These are phyloP conservation scores for Yamadazyma trypodendri DNA, from an alignment of 1,139 yeast species.

Conservation along the genomic window DNA sequence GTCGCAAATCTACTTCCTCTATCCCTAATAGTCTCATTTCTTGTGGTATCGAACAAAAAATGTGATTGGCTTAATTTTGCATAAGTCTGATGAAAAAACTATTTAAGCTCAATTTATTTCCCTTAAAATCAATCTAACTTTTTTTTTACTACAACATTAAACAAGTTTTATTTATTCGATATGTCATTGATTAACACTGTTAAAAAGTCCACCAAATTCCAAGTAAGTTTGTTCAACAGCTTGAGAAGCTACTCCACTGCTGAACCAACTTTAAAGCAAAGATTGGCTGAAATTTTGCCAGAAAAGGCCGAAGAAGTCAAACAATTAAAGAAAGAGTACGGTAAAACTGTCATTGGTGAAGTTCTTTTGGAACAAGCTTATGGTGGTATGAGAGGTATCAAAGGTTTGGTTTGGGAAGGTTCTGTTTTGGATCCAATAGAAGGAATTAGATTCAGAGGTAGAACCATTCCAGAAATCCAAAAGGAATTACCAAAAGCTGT, in stretches of 20 bases:
- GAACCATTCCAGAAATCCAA: slow-evolving; percentile 95
- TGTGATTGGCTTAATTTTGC: slow-evolving; percentile 11
- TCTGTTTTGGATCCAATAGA: slow-evolving; percentile 97
- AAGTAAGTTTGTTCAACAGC: slow-evolving; percentile 9
- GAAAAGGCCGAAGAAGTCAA: slow-evolving; percentile 90
- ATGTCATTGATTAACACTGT: slow-evolving; percentile 16
- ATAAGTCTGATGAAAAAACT: slow-evolving; percentile 4
- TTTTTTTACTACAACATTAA: slow-evolving; percentile 3
- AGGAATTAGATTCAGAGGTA: slow-evolving; percentile 98
- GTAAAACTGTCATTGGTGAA: slow-evolving; percentile 90
- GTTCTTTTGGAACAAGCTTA: slow-evolving; percentile 94
- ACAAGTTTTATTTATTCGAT: neutral
- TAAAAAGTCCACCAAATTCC: slow-evolving; percentile 13
- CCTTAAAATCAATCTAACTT: neutral
- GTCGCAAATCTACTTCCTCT: neutral
- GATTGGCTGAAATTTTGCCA: slow-evolving; percentile 91
- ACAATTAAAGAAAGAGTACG: slow-evolving; percentile 84
- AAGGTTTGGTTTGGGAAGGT: slow-evolving; percentile 99
- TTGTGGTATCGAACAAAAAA: slow-evolving; percentile 2
- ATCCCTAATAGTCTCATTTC: neutral
- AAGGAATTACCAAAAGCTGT: slow-evolving; percentile 89
- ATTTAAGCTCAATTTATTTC: slow-evolving; percentile 4
- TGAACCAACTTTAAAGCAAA: slow-evolving; percentile 71
- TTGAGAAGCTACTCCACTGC: slow-evolving; percentile 19
- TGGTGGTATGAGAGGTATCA: slow-evolving; percentile 99